These are phyloP conservation scores for Amaranthus hypochondriacus DNA, from an alignment of 148 eudicot genomes.

Conservation along the genomic window DNA sequence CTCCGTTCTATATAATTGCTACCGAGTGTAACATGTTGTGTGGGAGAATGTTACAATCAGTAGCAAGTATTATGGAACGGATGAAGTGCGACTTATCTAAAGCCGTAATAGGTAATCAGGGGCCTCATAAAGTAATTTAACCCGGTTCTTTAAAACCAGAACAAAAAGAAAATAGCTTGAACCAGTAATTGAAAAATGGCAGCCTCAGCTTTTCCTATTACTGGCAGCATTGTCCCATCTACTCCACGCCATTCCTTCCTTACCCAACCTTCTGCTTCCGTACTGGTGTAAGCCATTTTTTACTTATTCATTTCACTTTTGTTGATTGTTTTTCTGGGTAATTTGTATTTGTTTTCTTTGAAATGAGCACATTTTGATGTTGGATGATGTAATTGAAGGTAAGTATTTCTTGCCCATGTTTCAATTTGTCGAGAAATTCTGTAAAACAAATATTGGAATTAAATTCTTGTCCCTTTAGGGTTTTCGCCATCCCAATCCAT, in stretches of 20 bases:
- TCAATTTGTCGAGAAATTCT: background rate
- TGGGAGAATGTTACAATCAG: too few relatives aligned
- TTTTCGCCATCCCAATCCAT: background rate
- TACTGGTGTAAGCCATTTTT: constrained; percentile 15
- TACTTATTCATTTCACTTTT: background rate
- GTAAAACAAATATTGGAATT: background rate
- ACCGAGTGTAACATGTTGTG: too few relatives aligned
- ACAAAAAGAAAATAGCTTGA: background rate
- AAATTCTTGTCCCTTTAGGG: background rate
- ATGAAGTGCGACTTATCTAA: too few relatives aligned
- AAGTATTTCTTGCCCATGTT: background rate
- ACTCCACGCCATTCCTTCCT: constrained; percentile 6
- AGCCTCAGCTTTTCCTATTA: constrained; percentile 3
- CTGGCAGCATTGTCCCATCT: background rate
- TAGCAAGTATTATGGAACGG: too few relatives aligned
- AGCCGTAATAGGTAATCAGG: too few relatives aligned
- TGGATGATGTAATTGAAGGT: background rate
- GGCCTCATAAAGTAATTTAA: too few relatives aligned
- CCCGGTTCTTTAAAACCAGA: too few relatives aligned
- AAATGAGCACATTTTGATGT: background rate
- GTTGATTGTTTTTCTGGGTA: background rate
- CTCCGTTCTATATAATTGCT: too few relatives aligned
- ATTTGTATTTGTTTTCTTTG: background rate
- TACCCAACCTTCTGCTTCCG: constrained; percentile 9
- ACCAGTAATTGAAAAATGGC: constrained; percentile 11